Evolutionary conservation across 179 eudicot species (phyloP), one percentile per base, ranked within the genome.

Genomic region (Spinacia oleracea): DNA sequence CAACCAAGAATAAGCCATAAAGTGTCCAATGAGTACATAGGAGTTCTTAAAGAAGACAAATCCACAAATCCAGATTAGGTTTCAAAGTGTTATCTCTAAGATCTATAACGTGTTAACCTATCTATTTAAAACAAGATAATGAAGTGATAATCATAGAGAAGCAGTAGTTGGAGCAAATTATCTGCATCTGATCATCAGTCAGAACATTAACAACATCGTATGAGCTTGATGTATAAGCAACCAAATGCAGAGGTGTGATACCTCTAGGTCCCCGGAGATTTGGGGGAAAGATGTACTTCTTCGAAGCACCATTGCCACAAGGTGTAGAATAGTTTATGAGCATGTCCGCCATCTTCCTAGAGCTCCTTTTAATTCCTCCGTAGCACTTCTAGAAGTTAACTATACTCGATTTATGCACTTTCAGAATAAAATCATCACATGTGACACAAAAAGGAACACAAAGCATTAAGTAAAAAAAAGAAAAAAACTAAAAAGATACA

Each of bases 241-340:
- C 97, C 85, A 91, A 84, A 87, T 93, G 97, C 63, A 93, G 83
- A 71, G 97, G 96, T 51, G 96, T 93, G 83, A 93, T 72, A 63
- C 96, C 97, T 55, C 93, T 96, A 71, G 96, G 93, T 75, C 96
- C 97, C 66, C 46, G 84, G 70, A 83, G 79, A 78, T 87, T 86
- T 45, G 97, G 97, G 11, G 84, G 85, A 73, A 93, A 93, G 32
- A 93, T 80, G 72, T 84, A 90, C 43, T 72, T 84, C 80, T 74
- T 81, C n/a, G 86, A 82, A 3, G 77, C 70, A 72, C 67, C 83
- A 76, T 75, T 73, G 34, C 72, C 59, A 55, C 74, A 80, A 35
- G 60, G 50, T 65, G 85, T 73, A n/a, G 88, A 83, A 77, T 93
- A 93, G 74, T 87, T 84, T 73, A 93, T 63, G 69, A 93, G 93